Evolutionary conservation across 345 rosid genomes (phyloP), one percentile per base, ranked within the genome.

Genomic region (Dipteronia sinensis): DNA sequence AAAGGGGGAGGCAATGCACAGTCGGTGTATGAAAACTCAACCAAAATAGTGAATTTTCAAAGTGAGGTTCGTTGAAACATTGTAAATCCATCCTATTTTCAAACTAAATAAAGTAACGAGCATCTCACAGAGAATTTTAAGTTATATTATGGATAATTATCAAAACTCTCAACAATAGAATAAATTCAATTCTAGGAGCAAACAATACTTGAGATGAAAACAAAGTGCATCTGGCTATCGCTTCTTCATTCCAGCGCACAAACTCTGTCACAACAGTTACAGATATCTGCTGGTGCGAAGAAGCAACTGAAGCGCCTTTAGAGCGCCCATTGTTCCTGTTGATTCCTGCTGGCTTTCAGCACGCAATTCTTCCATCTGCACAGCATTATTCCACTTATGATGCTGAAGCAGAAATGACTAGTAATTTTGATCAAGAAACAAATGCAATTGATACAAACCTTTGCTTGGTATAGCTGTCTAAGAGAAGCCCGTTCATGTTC

Each of bases 181-280:
- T 38, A 66, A 71, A 61, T 67, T 51, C 10, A 61, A 72, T 51
- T 27, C 63, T 9, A 58, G 75, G 51, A 78, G 47, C 51, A 31
- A 74, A 75, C 64, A 77, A 15, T 84, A 97, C 98, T 82, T 89
- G 94, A 86, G 98, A 91, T 69, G 98, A 94, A 78, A 97, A 93
- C 67, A 93, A 79, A 53, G 90, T 83, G 92, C 98, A 90, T 94
- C 99, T 90, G 79, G 98, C 82, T 82, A 93, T 89, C 75, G 99
- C 94, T 89, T 97, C 99, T 85, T 97, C 99, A 82, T 94, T 97
- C 99, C 98, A 97, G 53, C 93, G 91, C 71, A 90, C 95, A 88
- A 97, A 92, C 86, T 94, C 99, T 27, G 98, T 94, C 82, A 91
- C 99, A 82, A 90, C 97, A n/a, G 98, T 92, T 72, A 96, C 98